Evolutionary conservation across 345 rosid genomes (phyloP).

Genomic region (Fremontodendron californicum): DNA sequence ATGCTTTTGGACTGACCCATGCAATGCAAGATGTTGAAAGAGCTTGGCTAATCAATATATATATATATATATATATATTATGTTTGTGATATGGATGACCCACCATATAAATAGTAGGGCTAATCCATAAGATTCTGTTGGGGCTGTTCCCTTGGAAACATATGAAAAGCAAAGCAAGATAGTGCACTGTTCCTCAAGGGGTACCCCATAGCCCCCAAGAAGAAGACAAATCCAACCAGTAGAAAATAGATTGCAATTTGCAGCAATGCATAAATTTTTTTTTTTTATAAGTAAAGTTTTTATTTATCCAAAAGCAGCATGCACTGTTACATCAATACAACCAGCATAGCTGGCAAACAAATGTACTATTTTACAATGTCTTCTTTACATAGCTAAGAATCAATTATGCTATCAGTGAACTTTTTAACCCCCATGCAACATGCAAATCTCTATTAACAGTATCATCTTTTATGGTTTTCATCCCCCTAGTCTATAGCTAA

Average conservation of each 20-base stretch:
- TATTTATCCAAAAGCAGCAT: no score
- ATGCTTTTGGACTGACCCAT: conserved; percentile 28
- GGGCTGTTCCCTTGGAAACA: conserved; percentile 61
- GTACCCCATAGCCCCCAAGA: conserved; percentile 13
- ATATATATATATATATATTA: no score
- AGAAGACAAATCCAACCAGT: conserved; percentile 20
- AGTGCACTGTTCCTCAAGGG: conserved; percentile 11
- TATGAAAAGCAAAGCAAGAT: conserved; percentile 15
- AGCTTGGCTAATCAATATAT: background rate
- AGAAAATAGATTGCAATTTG: background rate
- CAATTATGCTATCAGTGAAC: no score
- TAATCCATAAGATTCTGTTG: conserved; percentile 61
- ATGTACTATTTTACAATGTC: no score
- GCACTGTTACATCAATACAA: no score
- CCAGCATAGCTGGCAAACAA: no score
- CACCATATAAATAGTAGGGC: conserved; percentile 43
- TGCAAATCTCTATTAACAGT: no score
- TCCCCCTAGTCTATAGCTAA: no score
- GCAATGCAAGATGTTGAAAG: background rate
- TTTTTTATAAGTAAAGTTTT: no score
- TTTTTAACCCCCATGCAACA: no score
- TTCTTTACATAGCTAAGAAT: no score
- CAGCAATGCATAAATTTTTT: background rate
- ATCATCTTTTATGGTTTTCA: no score
- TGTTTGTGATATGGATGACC: conserved; percentile 18